Percentiles rank a stretch among this genome's conserved stretches.
Conservation (phyloP, 352 stramenopile species). For the Vaucheria bursata region DNA sequence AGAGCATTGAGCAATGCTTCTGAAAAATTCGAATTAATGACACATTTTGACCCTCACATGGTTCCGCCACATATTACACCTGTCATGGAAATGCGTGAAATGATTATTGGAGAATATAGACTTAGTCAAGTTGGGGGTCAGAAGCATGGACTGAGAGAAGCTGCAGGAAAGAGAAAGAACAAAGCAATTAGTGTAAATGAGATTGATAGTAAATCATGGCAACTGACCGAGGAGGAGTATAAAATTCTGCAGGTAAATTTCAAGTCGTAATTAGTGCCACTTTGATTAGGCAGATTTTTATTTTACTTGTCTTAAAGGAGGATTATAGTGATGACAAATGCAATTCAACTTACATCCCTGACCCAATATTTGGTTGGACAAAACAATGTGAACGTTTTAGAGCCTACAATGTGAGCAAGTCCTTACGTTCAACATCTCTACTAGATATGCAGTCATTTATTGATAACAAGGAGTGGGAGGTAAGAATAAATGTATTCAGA, state of each 20-base stretch:
- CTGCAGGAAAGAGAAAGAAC: background rate
- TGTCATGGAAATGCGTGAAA: slow-evolving; percentile 31
- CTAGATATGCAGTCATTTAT: background rate
- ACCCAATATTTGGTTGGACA: slow-evolving; percentile 20
- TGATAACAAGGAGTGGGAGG: slow-evolving; percentile 34
- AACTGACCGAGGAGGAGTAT: slow-evolving; percentile 17
- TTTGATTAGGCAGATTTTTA: background rate
- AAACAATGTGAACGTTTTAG: slow-evolving; percentile 1
- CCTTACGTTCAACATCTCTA: background rate
- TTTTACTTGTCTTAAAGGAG: slow-evolving; percentile 1
- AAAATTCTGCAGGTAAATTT: slow-evolving; percentile 1
- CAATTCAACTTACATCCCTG: slow-evolving; percentile 5
- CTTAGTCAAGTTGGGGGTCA: slow-evolving; percentile 42
- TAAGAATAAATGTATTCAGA: too few species aligned
- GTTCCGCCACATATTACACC: slow-evolving; percentile 16
- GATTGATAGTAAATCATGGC: slow-evolving; percentile 11
- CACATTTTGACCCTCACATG: slow-evolving; percentile 11
- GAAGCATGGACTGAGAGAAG: slow-evolving; percentile 11
- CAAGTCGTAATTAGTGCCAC: background rate
- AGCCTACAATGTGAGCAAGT: background rate
- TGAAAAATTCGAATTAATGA: slow-evolving; percentile 32
- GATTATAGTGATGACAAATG: slow-evolving; percentile 29
- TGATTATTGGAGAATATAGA: slow-evolving; percentile 39
- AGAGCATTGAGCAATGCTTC: slow-evolving; percentile 19
- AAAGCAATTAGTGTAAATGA: background rate